Evolutionary conservation across 495 filamentous ascomycete species (phyloP).

Genomic region (Tuber umbilicatum): DNA sequence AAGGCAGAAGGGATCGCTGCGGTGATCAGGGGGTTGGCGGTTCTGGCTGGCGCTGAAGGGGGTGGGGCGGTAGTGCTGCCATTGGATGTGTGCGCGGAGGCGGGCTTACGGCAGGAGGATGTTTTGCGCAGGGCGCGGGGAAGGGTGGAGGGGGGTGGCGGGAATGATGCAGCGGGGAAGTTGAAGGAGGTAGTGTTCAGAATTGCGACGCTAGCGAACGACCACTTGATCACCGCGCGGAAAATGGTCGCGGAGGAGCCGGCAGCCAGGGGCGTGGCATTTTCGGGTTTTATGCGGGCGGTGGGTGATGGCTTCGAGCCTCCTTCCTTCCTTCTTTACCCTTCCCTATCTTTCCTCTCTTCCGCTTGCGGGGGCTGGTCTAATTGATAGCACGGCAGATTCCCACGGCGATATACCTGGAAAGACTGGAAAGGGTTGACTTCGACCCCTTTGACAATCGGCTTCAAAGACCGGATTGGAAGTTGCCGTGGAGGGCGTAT

Average conservation of each 20-base stretch:
- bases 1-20: conserved; percentile 86
- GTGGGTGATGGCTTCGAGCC: conserved; percentile 8
- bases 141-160: conserved; percentile 56
- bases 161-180: conserved; percentile 48
- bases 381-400: conserved; percentile 44
- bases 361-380: conserved; percentile 4
- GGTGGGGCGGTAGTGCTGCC: conserved; percentile 68
- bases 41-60: conserved; percentile 68
- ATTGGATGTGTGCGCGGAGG: conserved; percentile 79
- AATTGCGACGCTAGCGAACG: conserved; percentile 85
- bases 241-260: conserved; percentile 75
- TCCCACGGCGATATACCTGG: conserved; percentile 69
- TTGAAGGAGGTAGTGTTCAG: conserved; percentile 61
- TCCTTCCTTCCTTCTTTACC: not conserved
- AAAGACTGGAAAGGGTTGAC: conserved; percentile 65
- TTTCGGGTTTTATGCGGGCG: conserved; percentile 44
- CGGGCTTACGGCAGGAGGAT: conserved; percentile 75
- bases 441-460: conserved; percentile 72
- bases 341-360: not conserved
- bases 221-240: conserved; percentile 88
- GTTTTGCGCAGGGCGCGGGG: conserved; percentile 70
- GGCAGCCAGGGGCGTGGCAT: conserved; percentile 67
- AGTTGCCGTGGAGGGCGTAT: conserved; percentile 78
- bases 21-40: conserved; percentile 71
- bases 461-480: conserved; percentile 69